phyloP scores from a whole-genome alignment of 345 rosid genomes.

The Raphanus sativus region DNA sequence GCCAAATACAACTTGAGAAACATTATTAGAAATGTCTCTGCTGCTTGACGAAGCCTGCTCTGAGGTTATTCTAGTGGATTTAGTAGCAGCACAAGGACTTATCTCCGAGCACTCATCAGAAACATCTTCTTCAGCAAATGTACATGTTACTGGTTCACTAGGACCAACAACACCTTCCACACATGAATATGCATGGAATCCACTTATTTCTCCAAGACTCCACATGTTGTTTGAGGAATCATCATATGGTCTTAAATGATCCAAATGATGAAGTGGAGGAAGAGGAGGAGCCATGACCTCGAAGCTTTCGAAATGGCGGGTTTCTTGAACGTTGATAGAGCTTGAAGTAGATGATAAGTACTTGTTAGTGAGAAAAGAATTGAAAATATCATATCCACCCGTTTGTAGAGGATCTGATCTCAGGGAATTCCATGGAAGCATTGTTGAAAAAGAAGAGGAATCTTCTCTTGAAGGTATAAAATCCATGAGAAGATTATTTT shows the following conservation, averaged over 20 bases:
- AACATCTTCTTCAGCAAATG: slow-evolving; percentile 39
- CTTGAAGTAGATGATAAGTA: slow-evolving; percentile 35
- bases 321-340: slow-evolving; percentile 32
- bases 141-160: slow-evolving; percentile 47
- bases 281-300: slow-evolving; percentile 29
- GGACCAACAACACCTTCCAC: slow-evolving; percentile 41
- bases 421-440: slow-evolving; percentile 33
- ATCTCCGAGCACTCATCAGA: slow-evolving; percentile 66
- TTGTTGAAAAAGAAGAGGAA: slow-evolving; percentile 28
- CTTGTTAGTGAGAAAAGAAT: slow-evolving; percentile 20
- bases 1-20: slow-evolving; percentile 48
- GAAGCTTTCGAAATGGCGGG: not conserved
- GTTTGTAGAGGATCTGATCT: slow-evolving; percentile 39
- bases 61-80: slow-evolving; percentile 43
- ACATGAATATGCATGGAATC: slow-evolving; percentile 46
- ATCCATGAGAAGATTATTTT: slow-evolving; percentile 42
- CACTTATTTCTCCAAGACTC: slow-evolving; percentile 35
- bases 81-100: slow-evolving; percentile 40
- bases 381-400: slow-evolving; percentile 38
- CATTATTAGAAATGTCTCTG: slow-evolving; percentile 54
- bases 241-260: slow-evolving; percentile 31
- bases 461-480: slow-evolving; percentile 35
- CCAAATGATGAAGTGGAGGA: slow-evolving; percentile 12
- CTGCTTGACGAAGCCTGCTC: slow-evolving; percentile 57
- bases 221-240: slow-evolving; percentile 38